Base-by-base conservation (phyloP, 768 basidiomycete species). In the Lentinula boryana region DNA sequence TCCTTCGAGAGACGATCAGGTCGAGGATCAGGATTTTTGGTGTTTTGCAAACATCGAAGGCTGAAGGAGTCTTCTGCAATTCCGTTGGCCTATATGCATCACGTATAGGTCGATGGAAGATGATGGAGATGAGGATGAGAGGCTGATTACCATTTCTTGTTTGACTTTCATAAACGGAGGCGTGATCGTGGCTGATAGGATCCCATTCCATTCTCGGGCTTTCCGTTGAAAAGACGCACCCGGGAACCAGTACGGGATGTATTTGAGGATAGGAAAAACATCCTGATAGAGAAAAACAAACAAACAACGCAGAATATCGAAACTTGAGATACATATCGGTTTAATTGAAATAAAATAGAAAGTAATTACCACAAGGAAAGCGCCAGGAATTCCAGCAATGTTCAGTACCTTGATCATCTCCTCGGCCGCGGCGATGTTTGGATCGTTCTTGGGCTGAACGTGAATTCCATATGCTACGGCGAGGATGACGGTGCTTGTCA, bases 381-480 rank as follows among this genome's bases (percentile, higher is more conserved):
- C 68, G 33, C 77, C 76, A 0, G 71, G 72, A 49, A 65, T 65
- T 27, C 68, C 67, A 0, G 73, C 76, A 58, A 68, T 68, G 0
- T 67, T 66, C 62, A 74, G 64, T 1, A 68, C 69, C 6, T 68
- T 66, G 38, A 75, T 46, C 31, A 71, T 74, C 32, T 60, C 66
- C 63, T 76, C 71, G 1, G 74, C 74, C 10, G 70, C 66, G 2
- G 65, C 63, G 33, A 78, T 67, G 60, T 76, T 76, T 12, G 69
- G 67, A 58, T 79, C 78, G 4, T 67, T 64, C 33, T 66, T 62
- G 23, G 69, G 66, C 27, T 68, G 61, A 41, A 75, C 69, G 16
- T 70, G 65, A 54, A 76, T 72, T n/a, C 75, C 75, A 32, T 78
- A 78, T 31, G 75, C 69, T 12, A 72, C 68, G 1, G 70, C 68